Conservation (phyloP, 1,284 basidiomycete genomes). For the Mycosarcoma maydis region DNA sequence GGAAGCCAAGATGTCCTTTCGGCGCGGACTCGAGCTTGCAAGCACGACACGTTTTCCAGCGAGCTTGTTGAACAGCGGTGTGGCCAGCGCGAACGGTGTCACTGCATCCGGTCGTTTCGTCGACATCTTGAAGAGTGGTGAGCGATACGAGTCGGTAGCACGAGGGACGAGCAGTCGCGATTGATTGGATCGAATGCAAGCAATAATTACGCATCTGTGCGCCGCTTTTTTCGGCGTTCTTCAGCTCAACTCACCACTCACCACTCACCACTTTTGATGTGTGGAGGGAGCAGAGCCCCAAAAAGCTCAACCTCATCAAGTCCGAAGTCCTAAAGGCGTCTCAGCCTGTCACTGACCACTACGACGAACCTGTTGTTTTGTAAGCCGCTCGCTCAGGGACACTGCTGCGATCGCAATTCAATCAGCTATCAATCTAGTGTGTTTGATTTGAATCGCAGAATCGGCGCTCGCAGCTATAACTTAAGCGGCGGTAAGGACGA, state of each 20-base stretch:
- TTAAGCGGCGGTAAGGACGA: background rate
- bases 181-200: too few species aligned
- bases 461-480: constrained; percentile 8
- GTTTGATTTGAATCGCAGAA: too few species aligned
- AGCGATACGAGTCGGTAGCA: too few species aligned
- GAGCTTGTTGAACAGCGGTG: constrained; percentile 59
- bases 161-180: too few species aligned
- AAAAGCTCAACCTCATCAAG: too few species aligned
- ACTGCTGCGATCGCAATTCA: too few species aligned
- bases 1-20: constrained; percentile 58
- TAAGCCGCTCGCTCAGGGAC: too few species aligned
- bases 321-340: too few species aligned
- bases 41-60: constrained; percentile 59
- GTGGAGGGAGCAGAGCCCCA: background rate
- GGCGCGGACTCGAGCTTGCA: constrained; percentile 57
- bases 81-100: constrained; percentile 47
- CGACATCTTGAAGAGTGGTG: constrained; percentile 8
- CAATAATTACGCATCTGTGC: background rate
- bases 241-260: too few species aligned
- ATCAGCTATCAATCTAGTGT: too few species aligned
- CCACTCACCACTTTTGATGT: background rate
- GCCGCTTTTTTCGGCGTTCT: constrained; percentile 21
- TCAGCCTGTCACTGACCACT: too few species aligned
- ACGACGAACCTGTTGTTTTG: too few species aligned
- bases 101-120: constrained; percentile 32